phyloP scores from a whole-genome alignment of 164 flowering plant genomes.

The Nymphaea thermarum region DNA sequence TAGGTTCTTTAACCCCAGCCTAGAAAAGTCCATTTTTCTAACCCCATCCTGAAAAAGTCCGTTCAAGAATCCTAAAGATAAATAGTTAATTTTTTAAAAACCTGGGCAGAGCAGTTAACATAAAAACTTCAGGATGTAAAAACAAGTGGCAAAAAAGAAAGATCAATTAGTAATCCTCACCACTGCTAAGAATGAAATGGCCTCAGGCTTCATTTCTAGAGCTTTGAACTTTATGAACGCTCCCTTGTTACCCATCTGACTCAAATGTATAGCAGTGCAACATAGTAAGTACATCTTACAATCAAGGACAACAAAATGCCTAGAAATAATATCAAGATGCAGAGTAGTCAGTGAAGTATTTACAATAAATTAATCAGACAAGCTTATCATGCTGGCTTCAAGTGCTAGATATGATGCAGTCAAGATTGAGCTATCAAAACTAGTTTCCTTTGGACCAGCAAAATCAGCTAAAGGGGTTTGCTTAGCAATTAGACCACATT shows the following conservation, averaged over 20 bases:
- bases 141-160: background rate
- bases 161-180: conserved; percentile 29
- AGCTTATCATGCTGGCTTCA: too few species aligned
- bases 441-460: too few species aligned
- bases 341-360: background rate
- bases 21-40: too few species aligned
- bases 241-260: conserved; percentile 99
- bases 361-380: background rate
- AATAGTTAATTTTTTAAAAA: background rate
- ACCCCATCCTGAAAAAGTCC: too few species aligned
- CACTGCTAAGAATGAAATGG: conserved; percentile 85
- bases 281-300: background rate
- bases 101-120: background rate
- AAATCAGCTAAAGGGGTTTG: too few species aligned
- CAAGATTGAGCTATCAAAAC: too few species aligned
- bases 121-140: background rate
- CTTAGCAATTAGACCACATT: too few species aligned
- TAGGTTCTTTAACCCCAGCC: too few species aligned
- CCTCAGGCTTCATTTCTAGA: conserved; percentile 84
- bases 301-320: background rate
- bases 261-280: background rate
- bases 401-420: too few species aligned
- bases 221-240: conserved; percentile 86
- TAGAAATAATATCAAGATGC: background rate
- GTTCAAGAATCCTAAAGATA: background rate